Conservation (phyloP, 176 grass and related monocot genomes). For the Zoysia japonica region DNA sequence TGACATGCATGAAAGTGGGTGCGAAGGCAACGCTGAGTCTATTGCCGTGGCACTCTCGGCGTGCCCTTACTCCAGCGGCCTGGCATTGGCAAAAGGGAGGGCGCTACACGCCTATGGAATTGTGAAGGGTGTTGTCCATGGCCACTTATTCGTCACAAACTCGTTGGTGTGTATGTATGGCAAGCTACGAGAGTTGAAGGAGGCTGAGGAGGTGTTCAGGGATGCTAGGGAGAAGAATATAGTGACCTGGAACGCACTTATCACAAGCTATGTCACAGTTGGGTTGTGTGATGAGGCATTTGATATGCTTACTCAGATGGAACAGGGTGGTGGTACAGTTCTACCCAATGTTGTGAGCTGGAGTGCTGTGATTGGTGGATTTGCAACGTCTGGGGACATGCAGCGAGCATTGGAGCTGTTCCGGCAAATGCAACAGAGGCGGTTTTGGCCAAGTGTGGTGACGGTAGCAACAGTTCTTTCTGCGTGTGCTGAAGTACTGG, state of each 20-base stretch:
- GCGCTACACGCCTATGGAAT: constrained; percentile 48
- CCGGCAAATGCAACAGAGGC: constrained; percentile 41
- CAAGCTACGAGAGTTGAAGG: constrained; percentile 50
- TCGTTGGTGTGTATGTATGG: constrained; percentile 73
- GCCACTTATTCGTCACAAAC: constrained; percentile 55
- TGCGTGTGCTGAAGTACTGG: constrained; percentile 44
- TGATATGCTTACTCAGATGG: constrained; percentile 47
- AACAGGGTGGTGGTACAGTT: not conserved
- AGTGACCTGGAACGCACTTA: constrained; percentile 63
- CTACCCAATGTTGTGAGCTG: constrained; percentile 62
- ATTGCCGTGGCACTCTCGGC: constrained; percentile 52
- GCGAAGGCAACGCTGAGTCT: constrained; percentile 50
- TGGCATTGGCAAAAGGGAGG: constrained; percentile 45
- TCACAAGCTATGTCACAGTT: constrained; percentile 49
- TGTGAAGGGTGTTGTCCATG: constrained; percentile 33
- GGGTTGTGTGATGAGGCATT: constrained; percentile 45
- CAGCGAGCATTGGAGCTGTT: constrained; percentile 53
- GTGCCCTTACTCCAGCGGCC: constrained; percentile 37
- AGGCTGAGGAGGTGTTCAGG: constrained; percentile 34
- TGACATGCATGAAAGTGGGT: constrained; percentile 39
- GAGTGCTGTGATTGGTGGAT: constrained; percentile 62
- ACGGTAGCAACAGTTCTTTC: constrained; percentile 53
- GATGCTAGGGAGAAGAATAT: constrained; percentile 22
- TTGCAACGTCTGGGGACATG: constrained; percentile 26
- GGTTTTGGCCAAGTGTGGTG: constrained; percentile 46